Base-by-base conservation (phyloP, 768 basidiomycete genomes). In the Panaeolus papilionaceus region DNA sequence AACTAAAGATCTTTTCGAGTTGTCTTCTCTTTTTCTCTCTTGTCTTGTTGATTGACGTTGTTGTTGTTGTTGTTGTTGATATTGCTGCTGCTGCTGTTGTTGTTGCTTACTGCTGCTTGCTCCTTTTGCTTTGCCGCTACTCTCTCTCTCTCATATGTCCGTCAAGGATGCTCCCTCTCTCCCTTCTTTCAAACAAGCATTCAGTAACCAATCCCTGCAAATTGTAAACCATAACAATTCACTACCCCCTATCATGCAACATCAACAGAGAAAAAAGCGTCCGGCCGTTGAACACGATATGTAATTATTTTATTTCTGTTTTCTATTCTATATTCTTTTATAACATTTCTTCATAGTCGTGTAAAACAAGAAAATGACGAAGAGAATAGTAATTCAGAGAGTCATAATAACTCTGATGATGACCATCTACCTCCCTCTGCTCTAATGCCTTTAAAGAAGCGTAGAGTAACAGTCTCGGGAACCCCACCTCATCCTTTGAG, bases 141-240 rank as follows among this genome's bases (percentile, higher is more conserved):
- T 33, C 33, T 33, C 33, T 33, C 33, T 33, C 33, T 33, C 33
- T 33, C 33, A 33, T 67, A 54, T 75, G 51, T 83, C 83, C 82
- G 64, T 79, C 67, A 85, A 85, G 84, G 81, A 84, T 69, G 74
- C 66, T 68, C 89, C 89, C 76, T 89, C 91, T 10, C 86, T 94
- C 44, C 92, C 92, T 45, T 91, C 92, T 49, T 94, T 94, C 77
- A 88, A 89, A 1, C 89, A 91, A 79, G 87, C 92, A 0, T 94
- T 94, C 79, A 87, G 84, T 75, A 80, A 72, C 63, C 84, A 85
- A 1, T 87, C 88, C 6, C 78, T 91, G 65, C 81, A 75, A 77
- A 83, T 78, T 67, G 82, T 88, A 23, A 76, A 85, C 0, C 75
- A 80, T 66, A 86, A 79, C 77, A 89, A 88, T 76, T 77, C 87